Conservation (phyloP, 441 rosid genomes). For the Gossypium lobatum region DNA sequence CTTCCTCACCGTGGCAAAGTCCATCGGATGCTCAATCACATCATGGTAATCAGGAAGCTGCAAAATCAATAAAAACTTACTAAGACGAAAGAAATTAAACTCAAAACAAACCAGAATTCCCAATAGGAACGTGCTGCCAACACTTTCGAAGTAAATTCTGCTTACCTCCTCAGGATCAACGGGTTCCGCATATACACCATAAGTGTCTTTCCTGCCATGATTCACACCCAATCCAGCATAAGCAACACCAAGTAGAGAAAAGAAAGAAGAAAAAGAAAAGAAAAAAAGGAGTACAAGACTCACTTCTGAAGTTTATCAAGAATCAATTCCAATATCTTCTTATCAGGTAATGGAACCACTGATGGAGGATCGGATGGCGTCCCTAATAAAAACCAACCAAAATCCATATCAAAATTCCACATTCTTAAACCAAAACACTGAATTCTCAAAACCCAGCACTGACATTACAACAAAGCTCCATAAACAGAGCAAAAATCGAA, state of each 20-base stretch:
- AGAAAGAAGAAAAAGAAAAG: neutral
- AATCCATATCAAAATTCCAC: conserved; percentile 12
- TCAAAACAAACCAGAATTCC: neutral
- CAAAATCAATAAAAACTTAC: conserved; percentile 20
- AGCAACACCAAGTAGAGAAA: conserved; percentile 11
- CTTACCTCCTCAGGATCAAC: conserved; percentile 74
- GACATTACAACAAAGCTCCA: neutral
- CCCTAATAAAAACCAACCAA: conserved; percentile 34
- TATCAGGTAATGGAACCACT: conserved; percentile 60
- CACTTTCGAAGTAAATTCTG: neutral
- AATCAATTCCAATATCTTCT: conserved; percentile 66
- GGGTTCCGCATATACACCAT: conserved; percentile 78
- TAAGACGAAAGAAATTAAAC: neutral
- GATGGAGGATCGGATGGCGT: conserved; percentile 33
- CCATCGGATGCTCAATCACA: conserved; percentile 83
- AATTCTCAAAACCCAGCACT: neutral
- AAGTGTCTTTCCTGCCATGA: conserved; percentile 69
- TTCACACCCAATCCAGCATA: conserved; percentile 10
- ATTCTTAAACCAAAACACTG: neutral
- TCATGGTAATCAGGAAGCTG: conserved; percentile 93
- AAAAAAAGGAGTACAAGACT: conserved; percentile 14
- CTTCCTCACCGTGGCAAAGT: conserved; percentile 80
- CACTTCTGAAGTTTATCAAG: conserved; percentile 92
- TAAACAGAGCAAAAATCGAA: neutral
- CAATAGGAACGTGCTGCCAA: neutral